Evolutionary conservation across 2,329 filamentous ascomycete species (phyloP), one percentile per base, ranked within the genome.

Genomic region (Stachybotrys elegans): DNA sequence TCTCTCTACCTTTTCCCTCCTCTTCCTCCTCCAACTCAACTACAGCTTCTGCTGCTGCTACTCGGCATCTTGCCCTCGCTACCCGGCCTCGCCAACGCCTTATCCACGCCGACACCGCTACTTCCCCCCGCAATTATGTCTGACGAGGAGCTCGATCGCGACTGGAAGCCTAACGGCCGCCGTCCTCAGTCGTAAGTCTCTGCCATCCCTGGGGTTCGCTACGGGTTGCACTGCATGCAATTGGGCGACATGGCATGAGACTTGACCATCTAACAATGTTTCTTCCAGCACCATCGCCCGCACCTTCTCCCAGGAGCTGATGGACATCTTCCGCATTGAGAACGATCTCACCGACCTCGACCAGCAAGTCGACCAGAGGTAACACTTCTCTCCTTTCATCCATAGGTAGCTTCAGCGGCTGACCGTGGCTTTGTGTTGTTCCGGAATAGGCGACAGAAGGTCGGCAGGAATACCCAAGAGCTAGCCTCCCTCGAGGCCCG

Each of bases 311-410:
- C 75, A 82, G 36, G 88, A 92, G 63, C 75, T 96, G 48, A 86
- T 92, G 72, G 85, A 89, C 62, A 85, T 94, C 55, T 96, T 96
- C 72, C 85, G 86, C 59, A 83, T 96, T 60, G 88, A 93, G 55
- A 85, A 83, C 65, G 84, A 84, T 54, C 61, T 93, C 46, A 80
- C 84, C 58, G 78, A 85, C 49, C 76, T 95, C 27, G 81, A 86
- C 58, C 76, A 84, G 62, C 80, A 86, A 53, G 81, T 95, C 48
- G 79, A 88, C 61, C 79, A 88, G 66, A 92, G 91, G 91, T 96
- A 72, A 60, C 83, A 69, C 35, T 38, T 36, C 45, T 48, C 31
- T 43, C 43, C 40, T 37, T 43, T 14, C 37, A 19, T n/a, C n/a
- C n/a, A n/a, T n/a, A n/a, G n/a, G n/a, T n/a, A n/a, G n/a, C n/a